Percentiles rank a stretch among this genome's conserved stretches.
phyloP scores from a whole-genome alignment of 2,329 filamentous ascomycete genomes.

The Aureobasidium subglaciale region DNA sequence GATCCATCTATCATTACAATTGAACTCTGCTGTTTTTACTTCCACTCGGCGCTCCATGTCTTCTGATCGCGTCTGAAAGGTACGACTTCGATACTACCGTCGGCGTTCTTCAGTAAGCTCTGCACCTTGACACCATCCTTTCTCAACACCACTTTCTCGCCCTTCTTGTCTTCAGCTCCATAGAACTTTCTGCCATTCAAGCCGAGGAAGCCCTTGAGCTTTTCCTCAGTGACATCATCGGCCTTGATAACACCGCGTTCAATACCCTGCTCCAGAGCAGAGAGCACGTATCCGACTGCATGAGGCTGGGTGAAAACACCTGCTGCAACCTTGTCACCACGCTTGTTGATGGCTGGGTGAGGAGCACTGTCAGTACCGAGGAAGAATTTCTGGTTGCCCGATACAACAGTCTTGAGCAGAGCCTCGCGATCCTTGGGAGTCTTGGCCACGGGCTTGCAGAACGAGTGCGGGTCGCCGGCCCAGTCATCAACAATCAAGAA shows the following conservation, averaged over 20 bases:
- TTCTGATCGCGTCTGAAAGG: conserved; percentile 57
- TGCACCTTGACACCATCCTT: conserved; percentile 50
- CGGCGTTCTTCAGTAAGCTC: conserved; percentile 48
- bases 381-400: conserved; percentile 61
- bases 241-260: conserved; percentile 46
- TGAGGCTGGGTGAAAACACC: conserved; percentile 76
- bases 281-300: conserved; percentile 58
- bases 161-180: conserved; percentile 37
- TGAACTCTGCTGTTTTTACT: not conserved
- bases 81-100: conserved; percentile 52
- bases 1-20: not conserved
- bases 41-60: conserved; percentile 50
- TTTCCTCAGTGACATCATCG: conserved; percentile 48
- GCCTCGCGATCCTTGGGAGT: conserved; percentile 65
- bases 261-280: conserved; percentile 57
- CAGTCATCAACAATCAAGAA: conserved; percentile 73
- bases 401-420: conserved; percentile 57
- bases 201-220: conserved; percentile 52
- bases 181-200: conserved; percentile 54
- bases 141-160: conserved; percentile 50
- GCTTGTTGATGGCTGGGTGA: conserved; percentile 56
- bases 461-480: conserved; percentile 63
- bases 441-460: conserved; percentile 63
- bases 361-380: conserved; percentile 70
- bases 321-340: conserved; percentile 53